Evolutionary conservation across 306 rosid species (phyloP).

Genomic region (Cercis canadensis): DNA sequence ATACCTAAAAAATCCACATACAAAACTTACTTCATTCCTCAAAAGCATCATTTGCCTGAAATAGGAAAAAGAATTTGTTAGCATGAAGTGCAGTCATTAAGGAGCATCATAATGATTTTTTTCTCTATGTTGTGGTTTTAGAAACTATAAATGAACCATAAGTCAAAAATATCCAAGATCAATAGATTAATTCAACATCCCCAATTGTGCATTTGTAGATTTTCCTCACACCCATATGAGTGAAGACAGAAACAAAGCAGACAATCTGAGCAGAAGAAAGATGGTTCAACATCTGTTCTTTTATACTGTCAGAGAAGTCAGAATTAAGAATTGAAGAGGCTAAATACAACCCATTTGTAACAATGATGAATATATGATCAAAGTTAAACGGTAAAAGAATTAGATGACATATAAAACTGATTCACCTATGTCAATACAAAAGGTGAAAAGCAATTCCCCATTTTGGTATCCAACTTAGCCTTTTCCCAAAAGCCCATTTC

Average conservation of each 20-base stretch:
- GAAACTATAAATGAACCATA: slow-evolving; percentile 18
- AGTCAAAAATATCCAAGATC: no score
- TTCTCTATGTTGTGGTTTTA: slow-evolving; percentile 1
- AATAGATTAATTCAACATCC: no score
- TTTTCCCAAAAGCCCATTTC: no score
- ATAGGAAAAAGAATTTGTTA: slow-evolving; percentile 37
- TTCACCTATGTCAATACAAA: neutral
- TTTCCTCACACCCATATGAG: neutral
- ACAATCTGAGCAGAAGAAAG: slow-evolving; percentile 19
- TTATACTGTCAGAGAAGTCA: no score
- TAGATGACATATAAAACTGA: slow-evolving; percentile 13
- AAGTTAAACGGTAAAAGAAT: neutral
- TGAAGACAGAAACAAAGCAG: slow-evolving; percentile 24
- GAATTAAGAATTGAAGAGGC: neutral
- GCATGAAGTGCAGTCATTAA: slow-evolving; percentile 24
- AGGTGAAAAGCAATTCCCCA: neutral
- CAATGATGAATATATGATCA: neutral
- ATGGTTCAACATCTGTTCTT: neutral
- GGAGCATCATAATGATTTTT: neutral
- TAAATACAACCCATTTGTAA: neutral
- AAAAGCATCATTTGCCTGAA: slow-evolving; percentile 35
- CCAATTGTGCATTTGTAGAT: no score
- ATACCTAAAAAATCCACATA: slow-evolving; percentile 33
- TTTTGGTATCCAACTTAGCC: no score
- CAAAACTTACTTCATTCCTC: slow-evolving; percentile 39